phyloP scores from a whole-genome alignment of 306 rosid genomes.

The Cicer pinnatifidum region DNA sequence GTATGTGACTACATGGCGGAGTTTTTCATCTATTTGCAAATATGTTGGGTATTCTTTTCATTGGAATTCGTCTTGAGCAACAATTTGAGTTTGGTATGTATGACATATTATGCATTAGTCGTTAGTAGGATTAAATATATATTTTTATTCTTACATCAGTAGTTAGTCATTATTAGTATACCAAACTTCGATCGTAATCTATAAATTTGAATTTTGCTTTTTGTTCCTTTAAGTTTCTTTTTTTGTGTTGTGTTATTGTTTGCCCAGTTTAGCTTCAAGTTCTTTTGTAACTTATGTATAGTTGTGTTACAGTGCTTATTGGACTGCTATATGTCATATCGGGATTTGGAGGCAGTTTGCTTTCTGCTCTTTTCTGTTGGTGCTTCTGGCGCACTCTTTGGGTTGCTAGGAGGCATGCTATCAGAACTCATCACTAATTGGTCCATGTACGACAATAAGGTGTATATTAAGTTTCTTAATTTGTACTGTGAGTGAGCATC shows the following conservation, averaged over 20 bases:
- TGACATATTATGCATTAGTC: conserved; percentile 18
- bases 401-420: conserved; percentile 95
- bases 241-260: conserved; percentile 27
- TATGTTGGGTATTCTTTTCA: too few species aligned
- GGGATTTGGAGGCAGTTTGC: conserved; percentile 94
- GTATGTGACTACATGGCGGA: too few species aligned
- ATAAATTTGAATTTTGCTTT: background rate
- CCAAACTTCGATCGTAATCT: background rate
- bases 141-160: background rate
- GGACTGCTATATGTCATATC: conserved; percentile 82
- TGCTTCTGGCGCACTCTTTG: conserved; percentile 98
- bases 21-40: too few species aligned
- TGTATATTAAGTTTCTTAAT: conserved; percentile 41
- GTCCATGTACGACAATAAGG: conserved; percentile 88
- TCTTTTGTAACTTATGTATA: conserved; percentile 19
- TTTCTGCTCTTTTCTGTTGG: conserved; percentile 94
- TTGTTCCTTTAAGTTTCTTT: conserved; percentile 35
- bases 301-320: conserved; percentile 61
- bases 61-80: too few species aligned
- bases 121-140: background rate
- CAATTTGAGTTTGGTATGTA: too few species aligned
- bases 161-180: background rate
- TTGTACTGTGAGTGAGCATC: background rate
- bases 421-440: conserved; percentile 96
- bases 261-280: conserved; percentile 16